Evolutionary conservation across 768 basidiomycete species (phyloP), one percentile per base, ranked within the genome.

Genomic region (Psilocybe subaeruginosa): DNA sequence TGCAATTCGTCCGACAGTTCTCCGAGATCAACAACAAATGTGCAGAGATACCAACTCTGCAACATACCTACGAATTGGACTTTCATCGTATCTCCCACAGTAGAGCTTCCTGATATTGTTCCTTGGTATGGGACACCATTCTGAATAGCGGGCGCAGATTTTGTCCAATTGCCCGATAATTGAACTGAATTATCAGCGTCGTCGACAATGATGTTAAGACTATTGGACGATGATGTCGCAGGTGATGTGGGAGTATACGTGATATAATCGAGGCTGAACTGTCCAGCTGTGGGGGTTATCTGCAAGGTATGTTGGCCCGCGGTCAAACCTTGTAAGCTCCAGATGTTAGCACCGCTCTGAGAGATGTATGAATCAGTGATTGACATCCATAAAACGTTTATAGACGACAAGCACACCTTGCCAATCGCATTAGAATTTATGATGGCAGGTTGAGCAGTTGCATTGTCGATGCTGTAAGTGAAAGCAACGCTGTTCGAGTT

Each of bases 1-100:
- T 9, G 6, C 19, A 19, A 43, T 56, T 17, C 11, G 35, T 14
- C 6, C 3, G 53, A 14, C 8, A 56, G 8, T 35, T 47, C 8
- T 35, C 17, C 7, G 19, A 33, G 1, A 6, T 31, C 11, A 35
- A 3, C n/a, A 35, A 35, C 6, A 11, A 35, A 35, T 35, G 6
- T 6, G 33, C 6, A 35, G 11, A 11, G 7, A 7, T 6, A 11
- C 33, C 33, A 35, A 11, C 11, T 35, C 33, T 35, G 33, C 33
- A 35, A 55, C 59, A 30, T 49, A 60, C 59, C 59, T 27, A 35
- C 46, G 19, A 60, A 60, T 5, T 49, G 29, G 8, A 60, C n/a
- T 16, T 60, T 46, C 59, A 60, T 60, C 14, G 53, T 55, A 8
- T 53, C 29, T 30, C 59, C 59, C 17, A 35, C 12, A 1, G 54